These are phyloP conservation scores for Stereum hirsutum DNA, from an alignment of 1,284 basidiomycete genomes.

Conservation along the genomic window DNA sequence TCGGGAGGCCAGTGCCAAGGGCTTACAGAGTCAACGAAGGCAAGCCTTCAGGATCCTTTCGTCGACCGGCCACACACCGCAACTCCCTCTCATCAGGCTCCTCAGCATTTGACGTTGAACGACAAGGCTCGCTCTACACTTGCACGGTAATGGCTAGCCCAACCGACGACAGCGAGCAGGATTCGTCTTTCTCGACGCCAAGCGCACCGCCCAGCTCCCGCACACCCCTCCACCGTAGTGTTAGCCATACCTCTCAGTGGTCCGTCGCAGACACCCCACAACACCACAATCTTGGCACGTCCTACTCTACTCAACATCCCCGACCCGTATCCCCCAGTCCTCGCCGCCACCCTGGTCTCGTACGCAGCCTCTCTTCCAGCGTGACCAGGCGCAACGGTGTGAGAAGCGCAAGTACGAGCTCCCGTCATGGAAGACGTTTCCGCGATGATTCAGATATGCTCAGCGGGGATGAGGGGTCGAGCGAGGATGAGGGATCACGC, in stretches of 20 bases:
- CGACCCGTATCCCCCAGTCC: constrained; percentile 30
- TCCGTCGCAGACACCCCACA: constrained; percentile 44
- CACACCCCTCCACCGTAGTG: constrained; percentile 32
- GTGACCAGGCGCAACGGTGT: constrained; percentile 33
- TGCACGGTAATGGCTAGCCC: too few relatives aligned
- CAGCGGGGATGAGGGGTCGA: constrained; percentile 24
- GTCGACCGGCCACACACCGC: too few relatives aligned
- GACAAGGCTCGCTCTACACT: too few relatives aligned
- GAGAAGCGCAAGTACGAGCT: constrained; percentile 55
- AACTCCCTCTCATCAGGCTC: too few relatives aligned
- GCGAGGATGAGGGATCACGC: constrained; percentile 13
- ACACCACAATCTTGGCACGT: constrained; percentile 59
- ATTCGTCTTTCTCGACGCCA: too few relatives aligned
- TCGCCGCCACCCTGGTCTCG: constrained; percentile 30
- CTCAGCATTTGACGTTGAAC: too few relatives aligned
- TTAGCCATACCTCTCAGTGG: constrained; percentile 48
- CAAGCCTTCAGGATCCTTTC: too few relatives aligned
- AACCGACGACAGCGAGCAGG: too few relatives aligned
- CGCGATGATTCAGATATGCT: constrained; percentile 34
- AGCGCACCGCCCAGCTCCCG: too few relatives aligned
- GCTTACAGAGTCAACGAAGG: background rate
- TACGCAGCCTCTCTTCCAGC: constrained; percentile 39
- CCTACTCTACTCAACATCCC: constrained; percentile 36
- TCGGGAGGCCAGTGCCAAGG: background rate
- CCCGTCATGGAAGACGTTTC: constrained; percentile 32